Base-by-base conservation (phyloP, 2,329 filamentous ascomycete genomes). In the Chrysoporthe deuterocubensis region DNA sequence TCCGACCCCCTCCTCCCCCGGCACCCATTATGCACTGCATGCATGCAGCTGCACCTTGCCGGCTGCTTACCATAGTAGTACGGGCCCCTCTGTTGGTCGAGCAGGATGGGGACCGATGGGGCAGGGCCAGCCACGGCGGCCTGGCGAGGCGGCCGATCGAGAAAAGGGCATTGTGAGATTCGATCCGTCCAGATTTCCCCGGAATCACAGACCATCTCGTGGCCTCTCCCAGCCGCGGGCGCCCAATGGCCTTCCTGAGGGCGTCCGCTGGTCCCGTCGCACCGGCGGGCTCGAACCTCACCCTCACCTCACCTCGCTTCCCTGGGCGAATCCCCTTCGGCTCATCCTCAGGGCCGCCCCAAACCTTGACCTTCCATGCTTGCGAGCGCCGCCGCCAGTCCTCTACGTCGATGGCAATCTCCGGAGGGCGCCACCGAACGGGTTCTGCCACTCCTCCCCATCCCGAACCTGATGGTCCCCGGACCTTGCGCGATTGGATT, bases 381-480 rank as follows among this genome's bases (percentile, higher is more conserved):
- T 54, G 50, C 50, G 32, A n/a, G 21, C 26, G 50, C 11, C 26
- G 13, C 54, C 40, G 34, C 54, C 54, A 18, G 54, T 57, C 54
- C 16, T n/a, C 34, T 57, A 57, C 54, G 11, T 44, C 57, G 40
- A 60, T 62, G 60, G 64, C 62, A 69, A 69, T 69, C 58, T 69
- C 67, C 67, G 64, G 40, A 56, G 64, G 60, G 67, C 66, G 46
- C 67, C 67, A 69, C 67, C 61, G 64, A 40, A 58, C 60, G 21
- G 21, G 32, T 44, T 50, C 60, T 34, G 21, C 16, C 42, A 32
- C 44, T 21, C 26, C 11, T 18, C 43, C 5, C n/a, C 5, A 16
- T 18, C 5, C 44, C 44, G 7, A 14, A 34, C 50, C 50, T 54
- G 26, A 16, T 54, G 26, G 13, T 54, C 50, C 50, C 50, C 21